A percentile compares a stretch with the other conserved stretches of the same genome.
phyloP scores from a whole-genome alignment of 108 stramenopile genomes.

The Cyclotella sp. region DNA sequence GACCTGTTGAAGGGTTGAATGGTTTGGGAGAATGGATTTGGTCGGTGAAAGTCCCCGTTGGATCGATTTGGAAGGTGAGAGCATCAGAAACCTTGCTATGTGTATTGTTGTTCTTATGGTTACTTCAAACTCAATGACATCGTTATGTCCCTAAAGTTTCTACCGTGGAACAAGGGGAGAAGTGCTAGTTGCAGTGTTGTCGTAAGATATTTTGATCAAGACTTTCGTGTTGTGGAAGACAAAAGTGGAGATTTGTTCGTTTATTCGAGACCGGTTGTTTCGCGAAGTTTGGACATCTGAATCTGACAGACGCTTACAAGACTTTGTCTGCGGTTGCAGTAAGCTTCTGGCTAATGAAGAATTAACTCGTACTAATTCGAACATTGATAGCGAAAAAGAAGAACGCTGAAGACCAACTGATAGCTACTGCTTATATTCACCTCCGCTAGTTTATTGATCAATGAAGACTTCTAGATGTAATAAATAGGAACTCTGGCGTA shows the following conservation, averaged over 20 bases:
- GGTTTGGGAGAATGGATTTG: slow-evolving; percentile 89
- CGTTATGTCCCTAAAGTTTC: slow-evolving; percentile 16
- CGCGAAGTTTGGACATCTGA: slow-evolving; percentile 64
- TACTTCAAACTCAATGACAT: background rate
- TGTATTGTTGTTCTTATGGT: background rate
- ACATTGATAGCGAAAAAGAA: background rate
- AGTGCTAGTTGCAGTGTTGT: slow-evolving; percentile 72
- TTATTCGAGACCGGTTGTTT: slow-evolving; percentile 84
- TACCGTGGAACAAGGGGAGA: slow-evolving; percentile 89
- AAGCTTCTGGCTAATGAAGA: background rate
- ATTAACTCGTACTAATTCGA: too few relatives aligned
- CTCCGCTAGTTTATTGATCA: too few relatives aligned
- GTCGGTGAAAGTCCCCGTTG: slow-evolving; percentile 86
- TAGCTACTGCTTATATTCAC: too few relatives aligned
- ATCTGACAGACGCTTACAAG: too few relatives aligned
- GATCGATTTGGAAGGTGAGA: slow-evolving; percentile 71
- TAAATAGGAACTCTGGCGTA: too few relatives aligned
- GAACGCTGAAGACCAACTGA: background rate
- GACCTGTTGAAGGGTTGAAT: slow-evolving; percentile 75
- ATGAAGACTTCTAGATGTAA: too few relatives aligned
- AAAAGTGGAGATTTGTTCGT: slow-evolving; percentile 84
- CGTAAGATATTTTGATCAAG: slow-evolving; percentile 76
- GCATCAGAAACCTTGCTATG: background rate
- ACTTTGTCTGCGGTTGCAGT: background rate
- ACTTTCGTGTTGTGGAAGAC: slow-evolving; percentile 87